Base-by-base conservation (phyloP, 1,139 yeast genomes). In the Suhomyces bribrorum region DNA sequence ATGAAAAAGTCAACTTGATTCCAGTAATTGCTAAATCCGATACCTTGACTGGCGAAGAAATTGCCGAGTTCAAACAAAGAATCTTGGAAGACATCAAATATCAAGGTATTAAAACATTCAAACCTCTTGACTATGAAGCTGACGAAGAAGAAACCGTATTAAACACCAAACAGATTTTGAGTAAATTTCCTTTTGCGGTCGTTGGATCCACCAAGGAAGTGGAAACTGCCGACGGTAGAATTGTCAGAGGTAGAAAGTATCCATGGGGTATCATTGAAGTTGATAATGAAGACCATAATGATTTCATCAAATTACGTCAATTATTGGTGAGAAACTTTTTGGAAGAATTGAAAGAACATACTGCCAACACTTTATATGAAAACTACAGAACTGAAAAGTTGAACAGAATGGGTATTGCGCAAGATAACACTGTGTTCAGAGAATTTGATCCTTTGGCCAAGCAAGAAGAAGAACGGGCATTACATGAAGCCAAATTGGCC, bases 181-280 rank as follows among this genome's bases (percentile, higher is more conserved):
- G 77, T 40, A 79, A 76, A 57, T 76, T 87, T 44, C 99, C 99
- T 31, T 92, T 89, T 69, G 98, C 98, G 14, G 84, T 92, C 48
- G 87, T 94, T 38, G 98, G 97, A 22, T 88, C 97, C 15, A 86
- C 92, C 22, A 72, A 74, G 45, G 83, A 80, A 49, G 88, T 90
- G 26, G 76, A 76, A 53, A 81, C 86, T 35, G 56, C 75, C 23
- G 89, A 85, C 54, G 97, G 97, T 35, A 76, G 85, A 59, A 59
- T 69, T 29, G 95, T 89, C 32, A 83, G 97, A 61, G 97, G 97
- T 49, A 86, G 99, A 68, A 70, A 77, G 50, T 94, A 94, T 64
- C 98, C 98, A 46, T 94, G 99, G 99, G 99, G 99, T 49, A 75
- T 86, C 16, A 86, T 92, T 57, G 97, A 92, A 66, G 95, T 94